phyloP scores from a whole-genome alignment of 352 stramenopile genomes.

The Phytopythium mirpurense region DNA sequence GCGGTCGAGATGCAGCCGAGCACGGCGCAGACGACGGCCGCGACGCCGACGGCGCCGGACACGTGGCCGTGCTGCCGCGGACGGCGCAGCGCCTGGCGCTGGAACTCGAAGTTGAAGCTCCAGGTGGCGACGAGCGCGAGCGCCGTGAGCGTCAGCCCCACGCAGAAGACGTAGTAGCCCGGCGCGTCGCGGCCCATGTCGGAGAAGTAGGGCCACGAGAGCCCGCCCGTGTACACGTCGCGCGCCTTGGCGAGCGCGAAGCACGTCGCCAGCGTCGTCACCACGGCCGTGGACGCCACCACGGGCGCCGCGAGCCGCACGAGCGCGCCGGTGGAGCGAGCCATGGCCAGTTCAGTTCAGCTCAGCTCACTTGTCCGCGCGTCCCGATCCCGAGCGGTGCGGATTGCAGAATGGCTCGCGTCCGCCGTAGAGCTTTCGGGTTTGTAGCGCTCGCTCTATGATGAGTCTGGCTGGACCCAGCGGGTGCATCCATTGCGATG shows the following conservation, averaged over 20 bases:
- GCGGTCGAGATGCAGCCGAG: conserved; percentile 39
- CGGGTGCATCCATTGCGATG: too few species aligned
- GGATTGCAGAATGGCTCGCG: too few species aligned
- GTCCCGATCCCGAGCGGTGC: too few species aligned
- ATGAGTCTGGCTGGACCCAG: too few species aligned
- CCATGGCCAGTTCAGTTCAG: too few species aligned
- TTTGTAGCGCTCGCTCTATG: too few species aligned
- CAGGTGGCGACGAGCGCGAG: conserved; percentile 32
- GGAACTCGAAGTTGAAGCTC: conserved; percentile 57
- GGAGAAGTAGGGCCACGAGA: conserved; percentile 12
- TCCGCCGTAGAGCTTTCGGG: too few species aligned
- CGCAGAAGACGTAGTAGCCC: conserved; percentile 48
- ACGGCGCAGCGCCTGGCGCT: conserved; percentile 26
- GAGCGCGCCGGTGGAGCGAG: background rate
- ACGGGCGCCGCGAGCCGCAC: conserved; percentile 20
- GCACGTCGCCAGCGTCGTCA: conserved; percentile 48
- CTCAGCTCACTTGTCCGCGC: too few species aligned
- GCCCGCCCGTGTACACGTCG: conserved; percentile 45
- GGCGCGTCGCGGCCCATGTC: conserved; percentile 47
- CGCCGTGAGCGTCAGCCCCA: conserved; percentile 31
- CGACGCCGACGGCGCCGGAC: conserved; percentile 16
- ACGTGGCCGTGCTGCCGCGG: conserved; percentile 30
- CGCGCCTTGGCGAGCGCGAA: conserved; percentile 42
- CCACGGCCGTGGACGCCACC: conserved; percentile 25
- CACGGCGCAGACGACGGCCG: conserved; percentile 11